Conservation (phyloP, 2,329 filamentous ascomycete genomes). For the Acephala macrosclerotiorum region DNA sequence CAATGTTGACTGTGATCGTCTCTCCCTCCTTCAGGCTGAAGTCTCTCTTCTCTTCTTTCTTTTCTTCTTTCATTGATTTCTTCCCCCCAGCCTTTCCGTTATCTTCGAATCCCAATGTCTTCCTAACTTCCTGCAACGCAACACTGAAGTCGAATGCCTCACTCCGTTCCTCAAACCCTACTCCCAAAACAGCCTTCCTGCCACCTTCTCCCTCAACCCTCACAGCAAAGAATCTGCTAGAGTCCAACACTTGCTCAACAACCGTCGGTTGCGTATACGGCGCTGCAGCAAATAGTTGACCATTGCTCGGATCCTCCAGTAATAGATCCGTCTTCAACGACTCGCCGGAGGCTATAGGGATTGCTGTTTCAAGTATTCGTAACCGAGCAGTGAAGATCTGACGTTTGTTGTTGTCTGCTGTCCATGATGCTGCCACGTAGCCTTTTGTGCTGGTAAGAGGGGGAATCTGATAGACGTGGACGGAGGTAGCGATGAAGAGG, state of each 20-base stretch:
- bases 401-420: slow-evolving; percentile 67
- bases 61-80: slow-evolving; percentile 43
- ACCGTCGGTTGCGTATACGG: slow-evolving; percentile 72
- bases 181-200: slow-evolving; percentile 79
- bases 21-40: slow-evolving; percentile 89
- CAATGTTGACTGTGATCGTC: slow-evolving; percentile 84
- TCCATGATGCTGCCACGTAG: slow-evolving; percentile 82
- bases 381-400: slow-evolving; percentile 88
- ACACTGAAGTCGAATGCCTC: slow-evolving; percentile 89
- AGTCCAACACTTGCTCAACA: slow-evolving; percentile 82
- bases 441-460: slow-evolving; percentile 80
- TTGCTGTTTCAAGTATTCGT: slow-evolving; percentile 78
- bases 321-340: slow-evolving; percentile 77
- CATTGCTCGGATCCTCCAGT: slow-evolving; percentile 76
- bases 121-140: slow-evolving; percentile 78
- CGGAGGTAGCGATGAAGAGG: slow-evolving; percentile 76
- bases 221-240: slow-evolving; percentile 83
- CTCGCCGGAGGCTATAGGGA: slow-evolving; percentile 52
- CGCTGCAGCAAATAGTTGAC: slow-evolving; percentile 82
- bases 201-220: slow-evolving; percentile 79
- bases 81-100: slow-evolving; percentile 42
- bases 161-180: slow-evolving; percentile 86
- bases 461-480: slow-evolving; percentile 90
- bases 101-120: slow-evolving; percentile 69
- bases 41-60: slow-evolving; percentile 67